Base-by-base conservation (phyloP, 1,139 yeast species). In the Waltiozyma sp. region DNA sequence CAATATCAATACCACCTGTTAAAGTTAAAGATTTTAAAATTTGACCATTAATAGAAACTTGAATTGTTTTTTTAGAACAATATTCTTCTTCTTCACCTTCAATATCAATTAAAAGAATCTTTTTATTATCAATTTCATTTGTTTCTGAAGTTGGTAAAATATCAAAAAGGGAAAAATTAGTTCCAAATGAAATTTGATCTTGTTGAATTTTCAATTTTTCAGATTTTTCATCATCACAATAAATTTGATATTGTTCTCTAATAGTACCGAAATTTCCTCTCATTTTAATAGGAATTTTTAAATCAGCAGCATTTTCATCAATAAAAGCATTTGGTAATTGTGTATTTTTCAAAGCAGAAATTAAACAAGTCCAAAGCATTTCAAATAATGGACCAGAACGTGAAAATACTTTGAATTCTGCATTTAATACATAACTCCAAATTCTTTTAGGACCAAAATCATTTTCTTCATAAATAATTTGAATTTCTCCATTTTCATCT, bases 341-440 rank as follows among this genome's bases (percentile, higher is more conserved):
- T 2, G 82, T 73, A 42, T 72, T 67, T 41, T 70, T 60, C 45
- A 89, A 64, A 1, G 95, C 94, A 26, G 73, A 66, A 18, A 83
- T 56, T 31, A 86, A 61, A 4, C 91, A 75, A 28, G 74, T 74
- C 77, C 88, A 84, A 44, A 87, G 82, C 19, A 82, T 64, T 56
- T 87, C 96, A 55, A 77, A 80, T 31, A 85, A 65, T 3, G 96
- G 93, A 1, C 95, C 95, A 3, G 86, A 70, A 43, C 91, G 72
- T 43, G 93, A 81, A 54, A 86, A 77, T 1, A 88, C 87, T 53
- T 83, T 81, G 40, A 88, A 68, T 53, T 80, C 79, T 7, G 91
- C 89, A 55, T 77, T 77, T 37, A 88, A 61, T 14, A 82, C 86
- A 62, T 77, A 77, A 41, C 77, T 68, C 65, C 77, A 79, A 43